These are phyloP conservation scores for Iodosphaeria phyllophila DNA, from an alignment of 2,329 filamentous ascomycete species.

Conservation along the genomic window DNA sequence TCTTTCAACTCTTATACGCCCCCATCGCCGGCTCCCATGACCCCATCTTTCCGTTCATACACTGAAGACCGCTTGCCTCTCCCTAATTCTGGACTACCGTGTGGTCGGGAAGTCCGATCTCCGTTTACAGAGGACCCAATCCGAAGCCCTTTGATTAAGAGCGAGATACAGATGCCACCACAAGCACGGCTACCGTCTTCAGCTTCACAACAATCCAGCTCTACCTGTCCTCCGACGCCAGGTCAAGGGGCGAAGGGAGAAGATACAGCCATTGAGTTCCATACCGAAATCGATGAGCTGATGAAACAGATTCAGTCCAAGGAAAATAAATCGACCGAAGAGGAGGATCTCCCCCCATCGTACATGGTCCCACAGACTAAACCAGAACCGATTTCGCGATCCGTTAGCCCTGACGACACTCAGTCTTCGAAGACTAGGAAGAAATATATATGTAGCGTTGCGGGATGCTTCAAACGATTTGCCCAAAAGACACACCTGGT, in stretches of 20 bases:
- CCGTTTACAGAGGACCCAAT: constrained; percentile 7
- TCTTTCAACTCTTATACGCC: constrained; percentile 22
- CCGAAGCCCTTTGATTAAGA: constrained; percentile 16
- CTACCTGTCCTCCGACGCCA: constrained; percentile 25
- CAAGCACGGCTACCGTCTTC: constrained; percentile 3
- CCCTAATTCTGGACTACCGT: too few relatives aligned
- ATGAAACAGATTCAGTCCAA: constrained; percentile 78
- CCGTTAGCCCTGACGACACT: constrained; percentile 4
- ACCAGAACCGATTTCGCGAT: constrained; percentile 10
- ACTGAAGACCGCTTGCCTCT: constrained; percentile 11
- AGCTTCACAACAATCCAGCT: constrained; percentile 14
- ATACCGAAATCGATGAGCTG: constrained; percentile 69
- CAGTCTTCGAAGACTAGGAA: constrained; percentile 20
- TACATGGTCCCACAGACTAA: constrained; percentile 15
- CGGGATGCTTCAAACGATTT: constrained; percentile 65
- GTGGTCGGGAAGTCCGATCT: constrained; percentile 13
- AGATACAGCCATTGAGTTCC: constrained; percentile 40
- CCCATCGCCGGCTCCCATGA: constrained; percentile 8
- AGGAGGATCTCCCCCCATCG: constrained; percentile 9
- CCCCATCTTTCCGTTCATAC: constrained; percentile 11
- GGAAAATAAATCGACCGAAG: constrained; percentile 17
- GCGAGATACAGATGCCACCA: constrained; percentile 9
- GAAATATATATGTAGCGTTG: constrained; percentile 54
- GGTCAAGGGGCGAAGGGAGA: constrained; percentile 25
- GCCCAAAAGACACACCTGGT: constrained; percentile 84